These are phyloP conservation scores for Huntiella bhutanensis DNA, from an alignment of 2,329 filamentous ascomycete species.

Conservation along the genomic window DNA sequence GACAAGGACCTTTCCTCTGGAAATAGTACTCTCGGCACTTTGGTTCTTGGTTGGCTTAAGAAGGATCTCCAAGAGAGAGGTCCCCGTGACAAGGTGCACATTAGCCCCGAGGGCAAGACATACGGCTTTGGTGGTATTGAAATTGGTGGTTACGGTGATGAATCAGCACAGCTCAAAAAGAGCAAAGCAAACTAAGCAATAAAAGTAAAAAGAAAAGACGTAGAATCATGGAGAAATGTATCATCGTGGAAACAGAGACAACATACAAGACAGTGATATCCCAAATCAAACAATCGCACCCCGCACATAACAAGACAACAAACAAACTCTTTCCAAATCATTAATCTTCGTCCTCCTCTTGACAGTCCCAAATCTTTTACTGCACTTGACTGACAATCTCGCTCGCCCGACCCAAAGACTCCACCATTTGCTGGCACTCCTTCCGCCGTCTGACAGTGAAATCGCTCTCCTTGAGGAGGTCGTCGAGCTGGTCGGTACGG, in stretches of 20 bases:
- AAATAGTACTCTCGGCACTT: slow-evolving; percentile 68
- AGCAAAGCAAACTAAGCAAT: neutral
- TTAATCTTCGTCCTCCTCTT: neutral
- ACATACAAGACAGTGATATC: slow-evolving; percentile 5
- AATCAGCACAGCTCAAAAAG: slow-evolving; percentile 20
- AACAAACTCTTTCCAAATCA: neutral
- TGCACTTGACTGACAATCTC: slow-evolving; percentile 83
- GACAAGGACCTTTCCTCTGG: slow-evolving; percentile 27
- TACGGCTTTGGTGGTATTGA: slow-evolving; percentile 33
- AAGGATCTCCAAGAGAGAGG: slow-evolving; percentile 64
- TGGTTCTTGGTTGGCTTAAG: slow-evolving; percentile 75
- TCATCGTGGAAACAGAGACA: neutral
- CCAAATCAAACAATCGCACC: slow-evolving; percentile 4
- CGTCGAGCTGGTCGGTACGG: slow-evolving; percentile 72
- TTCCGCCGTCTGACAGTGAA: slow-evolving; percentile 89
- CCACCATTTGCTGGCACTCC: slow-evolving; percentile 98
- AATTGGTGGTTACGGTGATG: slow-evolving; percentile 38
- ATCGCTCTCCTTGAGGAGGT: slow-evolving; percentile 92
- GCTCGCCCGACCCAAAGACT: slow-evolving; percentile 70
- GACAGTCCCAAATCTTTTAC: slow-evolving; percentile 20
- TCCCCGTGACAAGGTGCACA: slow-evolving; percentile 42
- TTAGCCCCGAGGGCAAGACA: slow-evolving; percentile 43
- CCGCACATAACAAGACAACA: neutral
- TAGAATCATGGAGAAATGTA: too few relatives aligned
- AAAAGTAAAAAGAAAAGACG: neutral